Conservation (phyloP, 176 grass and related monocot genomes). For the Pontederia paniculata region DNA sequence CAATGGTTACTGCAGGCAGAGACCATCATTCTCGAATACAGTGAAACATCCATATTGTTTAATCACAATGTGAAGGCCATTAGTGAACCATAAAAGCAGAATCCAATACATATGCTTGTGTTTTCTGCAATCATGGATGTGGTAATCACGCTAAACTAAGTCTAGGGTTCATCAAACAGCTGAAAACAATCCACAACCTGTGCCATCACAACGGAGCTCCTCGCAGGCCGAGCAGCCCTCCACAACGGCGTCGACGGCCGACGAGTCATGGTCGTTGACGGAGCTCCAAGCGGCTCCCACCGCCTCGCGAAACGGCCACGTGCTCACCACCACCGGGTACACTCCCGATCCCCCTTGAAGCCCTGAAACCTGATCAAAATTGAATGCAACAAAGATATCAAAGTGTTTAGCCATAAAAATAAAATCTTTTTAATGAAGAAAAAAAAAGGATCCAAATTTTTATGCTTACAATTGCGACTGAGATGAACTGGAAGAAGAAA, state of each 20-base stretch:
- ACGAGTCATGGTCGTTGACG: conserved; percentile 23
- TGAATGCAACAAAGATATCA: neutral
- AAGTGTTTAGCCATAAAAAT: neutral
- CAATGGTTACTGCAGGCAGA: too few relatives aligned
- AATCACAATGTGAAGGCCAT: neutral
- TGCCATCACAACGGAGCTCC: conserved; percentile 77
- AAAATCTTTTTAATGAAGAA: neutral
- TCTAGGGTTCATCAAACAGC: too few relatives aligned
- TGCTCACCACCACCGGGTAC: conserved; percentile 59
- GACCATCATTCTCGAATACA: too few relatives aligned
- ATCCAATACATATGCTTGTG: neutral
- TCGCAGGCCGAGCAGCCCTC: conserved; percentile 74
- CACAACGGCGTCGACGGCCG: conserved; percentile 62
- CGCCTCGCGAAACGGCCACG: conserved; percentile 71
- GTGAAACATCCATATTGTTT: too few relatives aligned
- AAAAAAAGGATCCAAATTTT: neutral
- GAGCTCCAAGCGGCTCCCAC: conserved; percentile 52
- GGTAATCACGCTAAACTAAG: too few relatives aligned
- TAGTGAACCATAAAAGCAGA: too few relatives aligned
- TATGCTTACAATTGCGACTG: neutral
- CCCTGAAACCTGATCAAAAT: conserved; percentile 1
- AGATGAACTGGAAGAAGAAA: neutral
- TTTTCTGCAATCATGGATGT: neutral
- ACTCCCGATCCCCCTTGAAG: neutral
- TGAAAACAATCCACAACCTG: conserved; percentile 48